Evolutionary conservation across 2,329 filamentous ascomycete genomes (phyloP), one percentile per base, ranked within the genome.

Genomic region (Talaromyces sp.): DNA sequence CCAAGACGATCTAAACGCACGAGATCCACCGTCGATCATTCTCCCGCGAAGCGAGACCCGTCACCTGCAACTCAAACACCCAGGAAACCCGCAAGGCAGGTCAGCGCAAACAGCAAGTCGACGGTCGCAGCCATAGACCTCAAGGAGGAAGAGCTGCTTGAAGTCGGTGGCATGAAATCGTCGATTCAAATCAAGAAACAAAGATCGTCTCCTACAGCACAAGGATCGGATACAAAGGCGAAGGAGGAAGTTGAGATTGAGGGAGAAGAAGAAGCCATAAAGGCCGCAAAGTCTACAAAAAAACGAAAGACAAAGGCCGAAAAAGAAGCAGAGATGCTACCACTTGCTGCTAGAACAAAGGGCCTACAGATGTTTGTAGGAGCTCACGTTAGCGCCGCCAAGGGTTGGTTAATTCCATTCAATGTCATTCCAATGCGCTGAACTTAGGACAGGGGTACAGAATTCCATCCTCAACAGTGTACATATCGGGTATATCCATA

Each of bases 311-410:
- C 83, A 45, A 85, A 87, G 69, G 71, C 73, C 63, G 82, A 85
- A 70, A 84, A 86, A 66, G 85, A 86, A 68, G 80, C 82, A 63
- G 79, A 81, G 60, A 83, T 83, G 69, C 79, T 80, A 82, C 88
- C 91, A 0, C 77, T 97, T 1, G 89, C 88, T 22, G 80, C 83
- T 31, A 86, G 95, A 41, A 93, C 92, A 0, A 78, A 84, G 4
- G 86, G 87, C 1, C 82, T 94, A 67, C 89, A 89, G 75, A 90
- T 97, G 85, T 89, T 91, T 72, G 89, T 99, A 63, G 95, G 95
- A 17, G 95, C 95, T 0, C 95, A 99, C 76, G 92, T 98, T 67
- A 95, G 90, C 77, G 89, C 86, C 68, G 93, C 95, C 33, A 94
- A 93, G 81, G 94, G 92, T 90, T 75, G 64, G 83, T 76, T 31